Conservation (phyloP, 257 asterid species). For the Nicotiana tabacum region DNA sequence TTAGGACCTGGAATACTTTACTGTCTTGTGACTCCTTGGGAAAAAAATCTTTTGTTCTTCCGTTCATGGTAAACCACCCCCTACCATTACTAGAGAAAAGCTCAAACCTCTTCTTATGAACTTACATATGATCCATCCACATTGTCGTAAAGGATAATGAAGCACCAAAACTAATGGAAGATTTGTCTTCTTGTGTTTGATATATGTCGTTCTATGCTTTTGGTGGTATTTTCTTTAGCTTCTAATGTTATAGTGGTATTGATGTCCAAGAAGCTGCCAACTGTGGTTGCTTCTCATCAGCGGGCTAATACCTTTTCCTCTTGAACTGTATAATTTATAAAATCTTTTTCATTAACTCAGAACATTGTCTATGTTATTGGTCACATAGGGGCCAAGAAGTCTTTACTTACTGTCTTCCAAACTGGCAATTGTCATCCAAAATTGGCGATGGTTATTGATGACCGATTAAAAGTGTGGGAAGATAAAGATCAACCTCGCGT, state of each 20-base stretch:
- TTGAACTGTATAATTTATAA: neutral
- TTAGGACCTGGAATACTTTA: constrained; percentile 11
- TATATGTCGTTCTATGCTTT: neutral
- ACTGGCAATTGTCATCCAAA: constrained; percentile 88
- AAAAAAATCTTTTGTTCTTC: neutral
- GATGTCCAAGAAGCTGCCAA: neutral
- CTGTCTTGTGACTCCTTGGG: neutral
- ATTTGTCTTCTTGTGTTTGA: constrained; percentile 4
- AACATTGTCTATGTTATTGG: neutral
- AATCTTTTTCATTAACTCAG: neutral
- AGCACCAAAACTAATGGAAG: neutral
- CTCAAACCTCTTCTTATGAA: neutral
- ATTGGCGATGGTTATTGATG: constrained; percentile 99
- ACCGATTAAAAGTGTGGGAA: constrained; percentile 96
- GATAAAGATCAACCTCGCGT: constrained; percentile 98
- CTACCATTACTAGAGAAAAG: neutral
- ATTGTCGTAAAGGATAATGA: neutral
- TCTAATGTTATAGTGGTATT: constrained; percentile 1
- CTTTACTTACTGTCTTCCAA: constrained; percentile 84
- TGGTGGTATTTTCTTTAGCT: neutral
- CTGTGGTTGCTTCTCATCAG: constrained; percentile 4
- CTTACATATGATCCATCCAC: too few relatives aligned
- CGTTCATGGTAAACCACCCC: neutral
- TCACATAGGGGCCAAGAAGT: constrained; percentile 75
- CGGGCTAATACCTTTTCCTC: neutral